These are phyloP conservation scores for Volvariella surrecta DNA, from an alignment of 1,284 basidiomycete genomes.

Conservation along the genomic window DNA sequence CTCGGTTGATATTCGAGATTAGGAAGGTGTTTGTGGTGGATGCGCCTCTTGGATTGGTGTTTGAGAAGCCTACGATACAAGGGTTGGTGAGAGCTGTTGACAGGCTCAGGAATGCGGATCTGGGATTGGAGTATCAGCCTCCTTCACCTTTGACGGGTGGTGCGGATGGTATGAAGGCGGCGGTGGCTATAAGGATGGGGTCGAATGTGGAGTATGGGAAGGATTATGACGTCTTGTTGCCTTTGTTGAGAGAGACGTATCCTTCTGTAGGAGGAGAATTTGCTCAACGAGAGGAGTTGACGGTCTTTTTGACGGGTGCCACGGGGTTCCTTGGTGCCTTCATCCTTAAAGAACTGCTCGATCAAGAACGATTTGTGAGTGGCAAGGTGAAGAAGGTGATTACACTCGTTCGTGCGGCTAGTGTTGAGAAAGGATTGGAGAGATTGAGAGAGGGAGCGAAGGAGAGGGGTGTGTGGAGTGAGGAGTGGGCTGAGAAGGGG, in stretches of 20 bases:
- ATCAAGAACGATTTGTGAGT: conserved; percentile 21
- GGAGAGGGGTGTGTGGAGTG: conserved; percentile 90
- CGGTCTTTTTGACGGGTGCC: conserved; percentile 92
- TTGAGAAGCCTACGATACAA: conserved; percentile 83
- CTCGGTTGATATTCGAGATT: conserved; percentile 94
- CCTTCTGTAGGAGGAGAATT: conserved; percentile 45
- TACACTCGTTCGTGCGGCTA: conserved; percentile 80
- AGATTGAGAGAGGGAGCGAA: conserved; percentile 73
- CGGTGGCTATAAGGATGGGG: conserved; percentile 15
- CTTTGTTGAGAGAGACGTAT: conserved; percentile 57
- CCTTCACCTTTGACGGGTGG: background rate
- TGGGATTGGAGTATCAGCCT: conserved; percentile 54
- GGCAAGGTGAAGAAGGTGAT: conserved; percentile 79
- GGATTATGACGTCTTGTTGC: conserved; percentile 66
- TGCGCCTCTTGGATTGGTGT: conserved; percentile 89
- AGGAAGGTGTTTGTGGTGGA: conserved; percentile 90
- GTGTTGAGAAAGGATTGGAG: conserved; percentile 53
- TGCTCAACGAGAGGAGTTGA: conserved; percentile 40
- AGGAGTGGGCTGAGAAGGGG: conserved; percentile 69
- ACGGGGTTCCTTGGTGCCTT: conserved; percentile 98
- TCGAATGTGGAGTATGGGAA: conserved; percentile 60
- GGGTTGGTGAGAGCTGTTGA: conserved; percentile 83
- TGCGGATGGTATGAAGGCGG: conserved; percentile 7
- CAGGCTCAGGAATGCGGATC: conserved; percentile 67
- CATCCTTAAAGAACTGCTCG: conserved; percentile 78